Base-by-base conservation (phyloP, 768 basidiomycete species). In the Tremella fuciformis region DNA sequence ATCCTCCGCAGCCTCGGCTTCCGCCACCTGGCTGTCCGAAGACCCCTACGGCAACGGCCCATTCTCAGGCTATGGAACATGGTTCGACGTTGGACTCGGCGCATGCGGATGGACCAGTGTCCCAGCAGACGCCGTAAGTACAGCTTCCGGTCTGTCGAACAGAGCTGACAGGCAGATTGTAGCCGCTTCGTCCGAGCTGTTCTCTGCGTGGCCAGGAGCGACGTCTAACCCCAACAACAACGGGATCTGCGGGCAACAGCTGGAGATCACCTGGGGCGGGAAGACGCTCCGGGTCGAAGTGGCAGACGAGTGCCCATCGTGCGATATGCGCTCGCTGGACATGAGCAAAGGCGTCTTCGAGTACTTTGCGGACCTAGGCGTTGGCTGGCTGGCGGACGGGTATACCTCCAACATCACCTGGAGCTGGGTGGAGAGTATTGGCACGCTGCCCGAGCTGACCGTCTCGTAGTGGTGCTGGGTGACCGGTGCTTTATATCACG, bases 51-150 rank as follows among this genome's bases (percentile, higher is more conserved):
- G 69, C 13, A 57, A 64, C 38, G 71, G 71, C 18, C 71, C 71
- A 1, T 73, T 70, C 64, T 62, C 64, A 2, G 71, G 71, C 8
- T 66, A 64, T 63, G 71, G 66, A 37, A 73, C 71, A 13, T 73
- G 60, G 53, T 73, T 65, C 50, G 67, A 70, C 29, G 64, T 61
- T 22, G 62, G 65, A 15, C 57, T 70, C 2, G 63, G 65, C 26
- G 71, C 71, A 9, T 73, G 71, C 58, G 71, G 71, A 13, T 55
- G 52, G 50, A 59, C 34, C 13, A 61, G 70, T 39, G 55, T 37
- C 29, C 58, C 64, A n/a, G 61, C 50, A 15, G 63, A 71, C 22
- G 58, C 59, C 22, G 29, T 44, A 46, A 40, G 19, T 55, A 19
- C 15, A 29, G 25, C 25, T 16, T 22, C 16, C 15, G n/a, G 6